phyloP scores from a whole-genome alignment of 495 filamentous ascomycete genomes.

The Penicillium goetzii region DNA sequence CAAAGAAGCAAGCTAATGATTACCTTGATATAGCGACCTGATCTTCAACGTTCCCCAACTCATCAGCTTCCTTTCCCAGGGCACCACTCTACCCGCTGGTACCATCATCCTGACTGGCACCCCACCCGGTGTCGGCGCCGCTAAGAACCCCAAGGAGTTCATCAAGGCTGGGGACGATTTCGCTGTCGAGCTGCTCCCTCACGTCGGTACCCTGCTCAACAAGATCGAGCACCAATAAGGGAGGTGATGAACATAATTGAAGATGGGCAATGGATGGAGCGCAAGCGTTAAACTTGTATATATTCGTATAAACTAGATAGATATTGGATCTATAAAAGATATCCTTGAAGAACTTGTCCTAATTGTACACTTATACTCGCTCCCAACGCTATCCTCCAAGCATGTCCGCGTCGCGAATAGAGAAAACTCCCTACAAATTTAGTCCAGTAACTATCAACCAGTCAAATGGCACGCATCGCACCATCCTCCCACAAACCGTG shows the following conservation, averaged over 20 bases:
- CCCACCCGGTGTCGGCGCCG: constrained; percentile 55
- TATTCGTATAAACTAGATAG: neutral
- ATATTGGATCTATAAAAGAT: neutral
- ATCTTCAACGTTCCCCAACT: constrained; percentile 77
- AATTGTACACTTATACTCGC: neutral
- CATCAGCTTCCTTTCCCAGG: constrained; percentile 74
- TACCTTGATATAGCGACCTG: constrained; percentile 58
- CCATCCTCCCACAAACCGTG: neutral
- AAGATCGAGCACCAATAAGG: constrained; percentile 41
- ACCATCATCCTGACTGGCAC: constrained; percentile 88
- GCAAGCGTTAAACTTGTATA: constrained; percentile 3
- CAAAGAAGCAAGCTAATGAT: neutral
- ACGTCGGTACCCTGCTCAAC: constrained; percentile 47
- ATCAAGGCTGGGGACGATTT: constrained; percentile 64
- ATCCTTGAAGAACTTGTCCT: neutral
- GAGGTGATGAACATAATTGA: neutral
- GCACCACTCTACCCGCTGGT: constrained; percentile 77
- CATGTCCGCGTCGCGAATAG: neutral
- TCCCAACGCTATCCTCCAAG: no score
- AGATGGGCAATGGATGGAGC: neutral
- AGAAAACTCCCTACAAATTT: neutral
- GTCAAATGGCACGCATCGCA: neutral
- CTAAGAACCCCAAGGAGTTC: constrained; percentile 59
- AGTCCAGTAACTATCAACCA: neutral
- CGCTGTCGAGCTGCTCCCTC: constrained; percentile 55